These are phyloP conservation scores for Gossypium laxum DNA, from an alignment of 441 rosid species.

Conservation along the genomic window DNA sequence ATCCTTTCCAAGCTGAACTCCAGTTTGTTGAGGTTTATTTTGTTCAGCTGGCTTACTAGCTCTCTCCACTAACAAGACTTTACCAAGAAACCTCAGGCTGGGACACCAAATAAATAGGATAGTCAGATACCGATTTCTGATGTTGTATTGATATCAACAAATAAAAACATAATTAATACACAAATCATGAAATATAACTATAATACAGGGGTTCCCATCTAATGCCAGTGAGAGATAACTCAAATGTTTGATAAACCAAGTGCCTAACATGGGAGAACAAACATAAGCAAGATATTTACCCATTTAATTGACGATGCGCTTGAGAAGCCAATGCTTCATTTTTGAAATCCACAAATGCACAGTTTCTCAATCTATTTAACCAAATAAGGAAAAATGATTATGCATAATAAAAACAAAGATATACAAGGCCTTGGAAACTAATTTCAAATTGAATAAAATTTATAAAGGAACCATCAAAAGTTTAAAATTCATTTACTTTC, in stretches of 20 bases:
- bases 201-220: background rate
- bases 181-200: background rate
- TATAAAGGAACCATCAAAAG: background rate
- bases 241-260: conserved; percentile 1
- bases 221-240: background rate
- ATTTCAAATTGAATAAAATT: background rate
- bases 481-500: conserved; percentile 32
- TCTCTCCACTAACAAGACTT: conserved; percentile 69
- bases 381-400: background rate
- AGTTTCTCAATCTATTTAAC: conserved; percentile 50
- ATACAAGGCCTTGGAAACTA: background rate
- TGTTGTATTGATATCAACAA: background rate
- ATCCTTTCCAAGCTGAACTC: conserved; percentile 35
- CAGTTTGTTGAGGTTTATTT: conserved; percentile 28
- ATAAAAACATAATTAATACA: background rate
- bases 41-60: conserved; percentile 45
- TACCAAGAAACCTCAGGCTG: conserved; percentile 89
- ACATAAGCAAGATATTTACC: conserved; percentile 35
- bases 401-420: background rate
- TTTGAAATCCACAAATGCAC: conserved; percentile 81
- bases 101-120: conserved; percentile 21
- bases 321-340: conserved; percentile 62
- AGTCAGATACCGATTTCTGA: conserved; percentile 4
- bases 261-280: background rate
- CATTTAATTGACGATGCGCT: conserved; percentile 72